Base-by-base conservation (phyloP, 148 eudicot species). In the Persicaria tinctoria region DNA sequence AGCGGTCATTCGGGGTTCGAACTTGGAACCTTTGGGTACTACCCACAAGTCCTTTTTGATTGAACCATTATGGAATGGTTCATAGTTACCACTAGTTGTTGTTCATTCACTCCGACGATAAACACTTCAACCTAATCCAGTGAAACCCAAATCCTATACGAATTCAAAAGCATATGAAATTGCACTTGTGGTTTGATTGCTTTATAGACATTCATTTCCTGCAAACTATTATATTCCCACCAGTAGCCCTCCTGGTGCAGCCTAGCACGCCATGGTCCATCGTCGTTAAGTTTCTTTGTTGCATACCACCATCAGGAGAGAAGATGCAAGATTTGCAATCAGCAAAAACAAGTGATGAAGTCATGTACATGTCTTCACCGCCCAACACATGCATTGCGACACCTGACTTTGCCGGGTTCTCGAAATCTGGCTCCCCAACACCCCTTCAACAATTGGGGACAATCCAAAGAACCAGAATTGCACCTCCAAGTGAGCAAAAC, bases 361-460 rank as follows among this genome's bases (percentile, higher is more conserved):
- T 88, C 70, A 76, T 82, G 71, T 88, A 92, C 75, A 74, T 82
- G 51, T 88, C 85, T 73, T 87, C 91, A n/a, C 90, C 92, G 6
- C 94, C 97, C 9, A 89, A 83, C 5, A 88, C 85, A 1, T 89
- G 86, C 92, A 89, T 88, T 3, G 89, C 90, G 0, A 85, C 89
- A 8, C 97, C 96, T 14, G 83, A 82, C 74, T 86, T 88, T 1
- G 88, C 97, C 0, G 89, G 89, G 74, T 84, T 92, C 62, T 74
- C 51, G 57, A 86, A 92, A 79, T 87, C 89, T 2, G 89, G 88
- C 88, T 82, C 49, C 89, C 92, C 5, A 88, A 82, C 70, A 90
- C 90, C 8, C 96, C 92, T 54, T 90, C 87, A 41, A 85, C 90
- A 11, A 70, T 60, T 1, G 80, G 55, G 8, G 88, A 84, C 16